phyloP scores from a whole-genome alignment of 495 filamentous ascomycete species.

The Aspergillus coremiiformis region DNA sequence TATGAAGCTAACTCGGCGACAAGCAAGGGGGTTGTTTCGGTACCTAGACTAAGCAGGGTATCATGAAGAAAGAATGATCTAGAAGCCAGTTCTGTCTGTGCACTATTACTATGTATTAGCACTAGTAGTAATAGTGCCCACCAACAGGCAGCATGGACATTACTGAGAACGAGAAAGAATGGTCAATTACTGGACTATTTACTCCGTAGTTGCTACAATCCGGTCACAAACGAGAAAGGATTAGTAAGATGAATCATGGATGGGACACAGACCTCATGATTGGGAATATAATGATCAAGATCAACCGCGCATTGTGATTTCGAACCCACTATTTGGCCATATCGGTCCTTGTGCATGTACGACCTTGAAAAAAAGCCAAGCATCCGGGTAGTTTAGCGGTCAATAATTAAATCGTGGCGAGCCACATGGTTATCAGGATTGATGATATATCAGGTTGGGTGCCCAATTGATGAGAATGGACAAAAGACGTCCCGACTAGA shows the following conservation, averaged over 20 bases:
- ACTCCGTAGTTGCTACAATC: too few relatives aligned
- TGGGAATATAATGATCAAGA: not conserved
- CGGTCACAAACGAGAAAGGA: too few relatives aligned
- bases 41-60: not conserved
- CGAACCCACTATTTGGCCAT: not conserved
- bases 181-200: too few relatives aligned
- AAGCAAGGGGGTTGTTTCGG: not conserved
- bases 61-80: not conserved
- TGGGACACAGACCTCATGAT: not conserved
- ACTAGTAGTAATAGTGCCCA: too few relatives aligned
- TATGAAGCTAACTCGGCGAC: not conserved
- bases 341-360: not conserved
- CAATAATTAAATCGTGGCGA: conserved; percentile 1
- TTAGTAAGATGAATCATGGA: too few relatives aligned
- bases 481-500: not conserved
- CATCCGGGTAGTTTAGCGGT: conserved; percentile 2
- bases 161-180: not conserved
- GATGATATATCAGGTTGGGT: not conserved
- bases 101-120: not conserved
- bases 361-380: conserved; percentile 1
- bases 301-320: not conserved
- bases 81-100: not conserved
- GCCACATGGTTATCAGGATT: conserved; percentile 5
- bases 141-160: too few relatives aligned
- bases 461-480: not conserved